These are phyloP conservation scores for Starmerella powellii DNA, from an alignment of 805 yeast genomes.

Conservation along the genomic window DNA sequence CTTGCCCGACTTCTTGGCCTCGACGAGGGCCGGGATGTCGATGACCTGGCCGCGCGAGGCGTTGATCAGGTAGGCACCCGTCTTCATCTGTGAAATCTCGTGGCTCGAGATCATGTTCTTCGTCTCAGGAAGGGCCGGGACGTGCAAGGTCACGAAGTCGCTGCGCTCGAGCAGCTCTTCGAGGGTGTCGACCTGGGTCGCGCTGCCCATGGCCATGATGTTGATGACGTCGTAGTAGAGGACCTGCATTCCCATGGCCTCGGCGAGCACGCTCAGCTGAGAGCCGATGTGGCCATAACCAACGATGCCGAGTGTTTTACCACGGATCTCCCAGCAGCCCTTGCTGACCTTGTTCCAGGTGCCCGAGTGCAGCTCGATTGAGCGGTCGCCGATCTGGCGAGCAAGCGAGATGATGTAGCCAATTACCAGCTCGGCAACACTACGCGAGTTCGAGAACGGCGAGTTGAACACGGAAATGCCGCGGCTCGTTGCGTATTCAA, in stretches of 20 bases:
- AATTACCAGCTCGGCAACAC: constrained; percentile 94
- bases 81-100: constrained; percentile 91
- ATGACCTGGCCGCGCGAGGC: constrained; percentile 97
- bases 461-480: constrained; percentile 98
- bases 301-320: constrained; percentile 90
- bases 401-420: constrained; percentile 90
- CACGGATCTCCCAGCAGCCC: constrained; percentile 98
- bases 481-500: constrained; percentile 76
- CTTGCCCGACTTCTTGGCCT: constrained; percentile 84
- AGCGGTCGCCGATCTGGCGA: constrained; percentile 93
- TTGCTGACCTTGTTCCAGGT: constrained; percentile 94
- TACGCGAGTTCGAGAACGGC: constrained; percentile 95
- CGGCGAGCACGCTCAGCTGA: constrained; percentile 92
- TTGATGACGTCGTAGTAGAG: constrained; percentile 81
- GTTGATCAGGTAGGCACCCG: constrained; percentile 86
- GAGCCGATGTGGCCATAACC: constrained; percentile 99
- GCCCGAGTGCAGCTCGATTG: constrained; percentile 89
- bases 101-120: constrained; percentile 78
- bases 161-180: constrained; percentile 68
- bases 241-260: constrained; percentile 95
- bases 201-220: constrained; percentile 95
- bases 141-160: constrained; percentile 88
- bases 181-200: constrained; percentile 78
- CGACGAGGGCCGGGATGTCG: constrained; percentile 85
- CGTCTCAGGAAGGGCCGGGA: constrained; percentile 89